These are phyloP conservation scores for Panicum virgatum DNA, from an alignment of 202 grass and related monocot genomes.

Conservation along the genomic window DNA sequence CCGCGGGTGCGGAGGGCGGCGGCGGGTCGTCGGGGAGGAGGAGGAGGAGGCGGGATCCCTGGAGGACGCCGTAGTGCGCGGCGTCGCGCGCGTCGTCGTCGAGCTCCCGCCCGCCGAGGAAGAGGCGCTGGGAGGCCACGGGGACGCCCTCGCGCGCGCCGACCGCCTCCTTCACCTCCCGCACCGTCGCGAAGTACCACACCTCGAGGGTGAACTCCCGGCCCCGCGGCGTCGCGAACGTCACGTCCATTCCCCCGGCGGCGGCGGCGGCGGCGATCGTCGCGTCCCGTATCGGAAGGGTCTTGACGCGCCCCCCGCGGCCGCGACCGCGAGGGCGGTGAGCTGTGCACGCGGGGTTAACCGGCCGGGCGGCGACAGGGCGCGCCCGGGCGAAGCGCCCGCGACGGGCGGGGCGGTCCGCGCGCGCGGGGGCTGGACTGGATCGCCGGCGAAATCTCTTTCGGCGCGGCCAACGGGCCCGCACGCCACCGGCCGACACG, in stretches of 20 bases:
- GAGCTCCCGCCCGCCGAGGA: conserved; percentile 48
- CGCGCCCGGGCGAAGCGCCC: too few relatives aligned
- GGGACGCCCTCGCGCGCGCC: conserved; percentile 39
- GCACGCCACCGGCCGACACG: too few relatives aligned
- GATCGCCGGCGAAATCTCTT: too few relatives aligned
- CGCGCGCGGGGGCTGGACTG: too few relatives aligned
- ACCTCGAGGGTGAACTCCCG: conserved; percentile 39
- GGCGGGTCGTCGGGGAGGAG: conserved; percentile 7
- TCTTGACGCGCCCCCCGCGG: too few relatives aligned
- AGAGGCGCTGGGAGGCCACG: conserved; percentile 40
- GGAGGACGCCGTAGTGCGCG: conserved; percentile 42
- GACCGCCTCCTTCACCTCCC: conserved; percentile 48
- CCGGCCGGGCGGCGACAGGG: too few relatives aligned
- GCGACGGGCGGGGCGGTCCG: too few relatives aligned
- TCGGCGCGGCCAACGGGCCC: too few relatives aligned
- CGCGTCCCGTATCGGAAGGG: too few relatives aligned
- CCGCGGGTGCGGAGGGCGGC: accelerated
- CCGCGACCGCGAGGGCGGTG: too few relatives aligned
- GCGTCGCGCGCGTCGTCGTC: conserved; percentile 39
- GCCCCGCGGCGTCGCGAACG: conserved; percentile 27
- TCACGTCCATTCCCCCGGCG: conserved; percentile 30
- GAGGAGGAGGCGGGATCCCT: conserved; percentile 41
- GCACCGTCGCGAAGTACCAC: conserved; percentile 45
- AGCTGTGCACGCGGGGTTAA: too few relatives aligned
- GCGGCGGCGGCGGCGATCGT: too few relatives aligned